Percentiles rank a stretch among this genome's conserved stretches.
Conservation (phyloP, 306 rosid species). For the Betula pendula region DNA sequence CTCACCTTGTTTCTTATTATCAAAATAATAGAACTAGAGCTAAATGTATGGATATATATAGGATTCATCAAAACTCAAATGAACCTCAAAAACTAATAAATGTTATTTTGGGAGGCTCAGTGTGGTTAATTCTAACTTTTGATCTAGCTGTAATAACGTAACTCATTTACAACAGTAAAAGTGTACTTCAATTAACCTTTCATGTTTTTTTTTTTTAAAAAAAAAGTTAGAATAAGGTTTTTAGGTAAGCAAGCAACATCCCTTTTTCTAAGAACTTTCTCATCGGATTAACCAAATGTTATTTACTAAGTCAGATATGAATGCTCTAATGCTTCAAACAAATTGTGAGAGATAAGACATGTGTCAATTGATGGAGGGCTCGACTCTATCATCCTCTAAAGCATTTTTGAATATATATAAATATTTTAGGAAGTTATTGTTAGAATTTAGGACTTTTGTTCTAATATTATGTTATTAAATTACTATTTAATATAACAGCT, state of each 20-base stretch:
- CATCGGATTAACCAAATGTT: too few relatives aligned
- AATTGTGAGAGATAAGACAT: background rate
- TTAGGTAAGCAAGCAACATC: background rate
- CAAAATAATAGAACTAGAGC: background rate
- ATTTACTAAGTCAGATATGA: too few relatives aligned
- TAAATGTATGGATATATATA: background rate
- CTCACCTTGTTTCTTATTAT: background rate
- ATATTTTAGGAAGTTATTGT: too few relatives aligned
- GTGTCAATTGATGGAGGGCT: background rate
- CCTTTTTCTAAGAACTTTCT: too few relatives aligned
- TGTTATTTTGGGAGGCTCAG: too few relatives aligned
- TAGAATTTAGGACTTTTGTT: too few relatives aligned
- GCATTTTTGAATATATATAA: too few relatives aligned
- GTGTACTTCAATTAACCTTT: background rate
- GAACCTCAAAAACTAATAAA: too few relatives aligned
- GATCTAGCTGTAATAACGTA: background rate
- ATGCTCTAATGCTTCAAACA: background rate
- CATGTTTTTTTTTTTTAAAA: background rate
- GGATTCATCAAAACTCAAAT: background rate
- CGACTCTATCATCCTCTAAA: too few relatives aligned
- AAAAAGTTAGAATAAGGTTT: background rate
- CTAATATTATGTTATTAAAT: too few relatives aligned
- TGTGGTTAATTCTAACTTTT: background rate
- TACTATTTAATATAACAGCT: too few relatives aligned
- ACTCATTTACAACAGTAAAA: background rate